Percentiles rank a stretch among this genome's conserved stretches.
Conservation (phyloP, 208 protist genomes). For the Naegleria gruberi region DNA sequence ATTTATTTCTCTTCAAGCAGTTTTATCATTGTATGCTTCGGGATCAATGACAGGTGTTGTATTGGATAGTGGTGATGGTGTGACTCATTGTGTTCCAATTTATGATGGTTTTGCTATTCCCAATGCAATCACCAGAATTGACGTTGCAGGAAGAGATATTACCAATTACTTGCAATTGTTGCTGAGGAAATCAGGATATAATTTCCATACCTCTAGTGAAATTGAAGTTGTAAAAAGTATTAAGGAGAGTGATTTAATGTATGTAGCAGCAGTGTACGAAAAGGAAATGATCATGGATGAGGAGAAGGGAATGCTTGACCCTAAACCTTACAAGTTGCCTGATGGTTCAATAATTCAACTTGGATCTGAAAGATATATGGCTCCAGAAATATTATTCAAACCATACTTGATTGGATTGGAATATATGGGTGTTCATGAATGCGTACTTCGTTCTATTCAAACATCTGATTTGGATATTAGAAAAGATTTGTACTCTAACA, state of each 20-base stretch:
- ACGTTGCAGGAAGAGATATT: slow-evolving; percentile 91
- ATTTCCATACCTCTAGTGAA: background rate
- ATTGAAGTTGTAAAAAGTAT: background rate
- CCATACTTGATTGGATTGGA: slow-evolving; percentile 84
- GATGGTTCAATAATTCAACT: slow-evolving; percentile 83
- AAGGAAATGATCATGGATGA: background rate
- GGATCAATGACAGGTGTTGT: slow-evolving; percentile 93
- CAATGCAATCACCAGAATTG: slow-evolving; percentile 68
- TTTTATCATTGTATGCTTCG: slow-evolving; percentile 92
- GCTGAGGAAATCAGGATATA: background rate
- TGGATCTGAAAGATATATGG: slow-evolving; percentile 74
- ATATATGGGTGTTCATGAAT: slow-evolving; percentile 63
- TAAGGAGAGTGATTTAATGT: slow-evolving; percentile 2
- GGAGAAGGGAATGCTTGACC: background rate
- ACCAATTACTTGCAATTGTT: slow-evolving; percentile 61
- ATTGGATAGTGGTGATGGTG: slow-evolving; percentile 95
- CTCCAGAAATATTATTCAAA: slow-evolving; percentile 91
- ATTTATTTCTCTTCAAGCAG: slow-evolving; percentile 78
- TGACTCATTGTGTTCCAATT: slow-evolving; percentile 95
- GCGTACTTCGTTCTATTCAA: slow-evolving; percentile 88
- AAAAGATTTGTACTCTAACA: slow-evolving; percentile 82
- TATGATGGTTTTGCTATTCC: slow-evolving; percentile 85
- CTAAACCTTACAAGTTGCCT: slow-evolving; percentile 51
- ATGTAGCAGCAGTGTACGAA: background rate
- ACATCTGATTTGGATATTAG: slow-evolving; percentile 67